Percentiles rank a stretch among this genome's conserved stretches.
Conservation (phyloP, 768 basidiomycete genomes). For the Serendipita sp. region DNA sequence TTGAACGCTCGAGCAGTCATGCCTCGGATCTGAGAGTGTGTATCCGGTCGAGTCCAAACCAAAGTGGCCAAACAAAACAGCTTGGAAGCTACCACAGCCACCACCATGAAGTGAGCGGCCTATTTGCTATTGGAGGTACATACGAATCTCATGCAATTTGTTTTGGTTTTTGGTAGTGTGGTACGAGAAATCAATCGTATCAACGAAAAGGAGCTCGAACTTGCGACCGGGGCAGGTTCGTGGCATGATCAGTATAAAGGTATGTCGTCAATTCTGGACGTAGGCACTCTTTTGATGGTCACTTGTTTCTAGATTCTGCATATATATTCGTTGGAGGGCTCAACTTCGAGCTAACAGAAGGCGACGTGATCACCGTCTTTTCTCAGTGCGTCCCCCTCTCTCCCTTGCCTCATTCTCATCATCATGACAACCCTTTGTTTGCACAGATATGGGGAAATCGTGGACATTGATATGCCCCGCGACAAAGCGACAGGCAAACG, state of each 20-base stretch:
- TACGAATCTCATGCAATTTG: slow-evolving; percentile 6
- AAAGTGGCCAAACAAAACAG: slow-evolving; percentile 5
- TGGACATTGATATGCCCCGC: slow-evolving; percentile 87
- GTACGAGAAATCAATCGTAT: slow-evolving; percentile 89
- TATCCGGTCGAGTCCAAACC: not conserved
- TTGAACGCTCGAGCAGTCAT: slow-evolving; percentile 54
- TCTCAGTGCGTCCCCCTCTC: slow-evolving; percentile 58
- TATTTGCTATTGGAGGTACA: slow-evolving; percentile 10
- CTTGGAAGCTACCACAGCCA: not conserved
- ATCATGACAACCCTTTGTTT: not conserved
- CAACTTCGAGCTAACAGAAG: slow-evolving; percentile 80
- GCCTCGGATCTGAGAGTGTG: not conserved
- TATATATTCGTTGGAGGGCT: slow-evolving; percentile 91
- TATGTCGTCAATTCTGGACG: slow-evolving; percentile 18
- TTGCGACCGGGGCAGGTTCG: slow-evolving; percentile 52
- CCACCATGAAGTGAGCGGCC: slow-evolving; percentile 52
- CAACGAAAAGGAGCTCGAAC: slow-evolving; percentile 75
- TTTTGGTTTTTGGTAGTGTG: too few relatives aligned
- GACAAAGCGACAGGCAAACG: slow-evolving; percentile 87
- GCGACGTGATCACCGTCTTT: slow-evolving; percentile 93
- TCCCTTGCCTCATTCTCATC: slow-evolving; percentile 5
- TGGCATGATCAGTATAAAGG: slow-evolving; percentile 98
- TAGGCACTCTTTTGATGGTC: not conserved
- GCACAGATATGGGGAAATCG: slow-evolving; percentile 83
- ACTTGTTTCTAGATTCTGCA: slow-evolving; percentile 53